Conservation (phyloP, 2,329 filamentous ascomycete species). For the Colletotrichum sp. region DNA sequence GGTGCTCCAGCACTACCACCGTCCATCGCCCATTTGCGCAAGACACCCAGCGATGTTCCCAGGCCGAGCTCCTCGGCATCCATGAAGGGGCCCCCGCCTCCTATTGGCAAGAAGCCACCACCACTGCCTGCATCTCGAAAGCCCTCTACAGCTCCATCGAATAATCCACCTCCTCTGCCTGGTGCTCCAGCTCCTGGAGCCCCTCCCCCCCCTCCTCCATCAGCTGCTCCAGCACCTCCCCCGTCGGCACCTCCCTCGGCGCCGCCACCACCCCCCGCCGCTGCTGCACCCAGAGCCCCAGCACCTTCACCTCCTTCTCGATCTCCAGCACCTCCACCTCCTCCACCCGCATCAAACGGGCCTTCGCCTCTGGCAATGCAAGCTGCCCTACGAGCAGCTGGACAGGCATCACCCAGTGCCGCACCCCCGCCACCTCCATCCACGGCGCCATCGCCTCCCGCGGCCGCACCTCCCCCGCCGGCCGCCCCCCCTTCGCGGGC, state of each 20-base stretch:
- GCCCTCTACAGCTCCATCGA: constrained; percentile 46
- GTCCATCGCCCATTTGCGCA: constrained; percentile 65
- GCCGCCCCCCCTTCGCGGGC: constrained; percentile 37
- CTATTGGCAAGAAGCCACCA: constrained; percentile 76
- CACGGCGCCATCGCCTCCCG: constrained; percentile 44
- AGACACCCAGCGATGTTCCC: constrained; percentile 51
- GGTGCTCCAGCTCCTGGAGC: constrained; percentile 32
- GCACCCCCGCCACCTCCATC: constrained; percentile 40
- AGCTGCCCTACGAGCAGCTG: constrained; percentile 47
- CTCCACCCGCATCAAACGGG: constrained; percentile 34
- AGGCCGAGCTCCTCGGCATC: constrained; percentile 67
- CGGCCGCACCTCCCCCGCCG: constrained; percentile 34
- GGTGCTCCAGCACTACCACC: constrained; percentile 52
- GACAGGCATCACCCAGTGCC: constrained; percentile 40
- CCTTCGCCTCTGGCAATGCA: constrained; percentile 46
- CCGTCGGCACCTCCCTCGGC: constrained; percentile 45
- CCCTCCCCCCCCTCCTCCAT: constrained; percentile 33
- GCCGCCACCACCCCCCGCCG: constrained; percentile 45
- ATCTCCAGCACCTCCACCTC: constrained; percentile 36
- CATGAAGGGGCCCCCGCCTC: constrained; percentile 74
- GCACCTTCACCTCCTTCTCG: constrained; percentile 40
- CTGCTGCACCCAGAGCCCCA: constrained; percentile 38
- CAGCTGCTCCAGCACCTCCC: constrained; percentile 41
- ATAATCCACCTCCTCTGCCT: constrained; percentile 37
- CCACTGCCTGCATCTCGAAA: constrained; percentile 66